These are phyloP conservation scores for Botrytis elliptica DNA, from an alignment of 2,329 filamentous ascomycete species.

Conservation along the genomic window DNA sequence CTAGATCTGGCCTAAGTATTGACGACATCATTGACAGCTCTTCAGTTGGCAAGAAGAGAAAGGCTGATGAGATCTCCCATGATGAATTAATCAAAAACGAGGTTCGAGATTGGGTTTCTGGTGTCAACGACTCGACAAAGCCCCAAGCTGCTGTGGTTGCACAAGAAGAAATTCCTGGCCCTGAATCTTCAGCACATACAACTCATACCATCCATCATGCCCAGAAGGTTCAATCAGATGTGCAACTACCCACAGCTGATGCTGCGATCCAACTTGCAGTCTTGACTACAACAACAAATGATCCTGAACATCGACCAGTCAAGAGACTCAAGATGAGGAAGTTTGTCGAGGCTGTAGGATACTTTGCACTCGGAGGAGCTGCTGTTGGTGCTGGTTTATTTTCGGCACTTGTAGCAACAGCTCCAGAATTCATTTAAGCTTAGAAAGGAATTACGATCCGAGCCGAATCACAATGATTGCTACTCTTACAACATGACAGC, in stretches of 20 bases:
- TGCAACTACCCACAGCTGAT: background rate
- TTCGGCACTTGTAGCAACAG: conserved; percentile 42
- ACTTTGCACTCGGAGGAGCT: conserved; percentile 41
- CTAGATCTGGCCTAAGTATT: conserved; percentile 35
- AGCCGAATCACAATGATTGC: background rate
- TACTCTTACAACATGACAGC: background rate
- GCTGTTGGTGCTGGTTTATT: conserved; percentile 41
- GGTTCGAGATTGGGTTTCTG: conserved; percentile 31
- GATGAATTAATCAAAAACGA: conserved; percentile 27
- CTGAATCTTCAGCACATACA: background rate
- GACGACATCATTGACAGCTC: conserved; percentile 36
- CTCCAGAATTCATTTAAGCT: conserved; percentile 38
- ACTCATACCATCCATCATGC: background rate
- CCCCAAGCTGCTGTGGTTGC: background rate
- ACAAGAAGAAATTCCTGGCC: background rate
- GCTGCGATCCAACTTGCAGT: background rate
- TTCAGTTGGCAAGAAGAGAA: conserved; percentile 32
- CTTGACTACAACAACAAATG: background rate
- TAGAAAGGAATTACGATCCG: background rate
- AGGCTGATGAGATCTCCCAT: conserved; percentile 36
- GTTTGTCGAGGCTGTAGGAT: conserved; percentile 34
- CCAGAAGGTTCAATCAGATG: background rate
- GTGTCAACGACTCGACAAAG: background rate
- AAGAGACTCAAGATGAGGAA: conserved; percentile 36
- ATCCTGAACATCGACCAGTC: conserved; percentile 29